A percentile compares a stretch with the other conserved stretches of the same genome.
Evolutionary conservation across 2,329 filamentous ascomycete species (phyloP).

Genomic region (Coniella lustricola): DNA sequence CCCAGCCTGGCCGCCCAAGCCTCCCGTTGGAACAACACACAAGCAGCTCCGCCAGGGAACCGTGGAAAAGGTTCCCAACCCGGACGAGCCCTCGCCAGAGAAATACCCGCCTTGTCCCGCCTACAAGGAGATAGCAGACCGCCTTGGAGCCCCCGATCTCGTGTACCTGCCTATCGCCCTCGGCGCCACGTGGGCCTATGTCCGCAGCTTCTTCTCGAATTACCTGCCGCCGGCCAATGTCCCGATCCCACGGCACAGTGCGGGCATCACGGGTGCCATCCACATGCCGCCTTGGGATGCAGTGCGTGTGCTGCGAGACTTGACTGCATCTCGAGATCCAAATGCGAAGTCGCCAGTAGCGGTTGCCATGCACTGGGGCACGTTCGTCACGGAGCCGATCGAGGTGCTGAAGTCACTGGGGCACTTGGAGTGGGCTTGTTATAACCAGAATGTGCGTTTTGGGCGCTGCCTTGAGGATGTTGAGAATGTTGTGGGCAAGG

Average conservation of each 20-base stretch:
- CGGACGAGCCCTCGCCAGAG: not conserved
- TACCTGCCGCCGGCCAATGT: slow-evolving; percentile 19
- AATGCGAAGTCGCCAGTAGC: slow-evolving; percentile 13
- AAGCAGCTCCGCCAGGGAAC: slow-evolving; percentile 1
- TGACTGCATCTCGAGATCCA: slow-evolving; percentile 5
- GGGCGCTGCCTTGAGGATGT: slow-evolving; percentile 9
- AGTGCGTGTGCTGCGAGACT: slow-evolving; percentile 19
- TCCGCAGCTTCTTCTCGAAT: slow-evolving; percentile 20
- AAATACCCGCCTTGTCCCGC: slow-evolving; percentile 20
- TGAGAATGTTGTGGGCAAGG: not conserved
- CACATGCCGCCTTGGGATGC: slow-evolving; percentile 26
- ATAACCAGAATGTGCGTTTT: slow-evolving; percentile 20
- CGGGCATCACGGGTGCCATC: slow-evolving; percentile 19
- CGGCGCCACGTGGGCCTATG: slow-evolving; percentile 21
- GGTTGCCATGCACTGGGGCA: slow-evolving; percentile 24
- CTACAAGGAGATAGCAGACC: slow-evolving; percentile 19
- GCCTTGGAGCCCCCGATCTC: slow-evolving; percentile 19
- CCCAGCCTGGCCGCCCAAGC: slow-evolving; percentile 20
- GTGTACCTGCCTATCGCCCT: slow-evolving; percentile 21
- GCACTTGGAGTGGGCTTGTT: slow-evolving; percentile 22
- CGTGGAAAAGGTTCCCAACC: not conserved
- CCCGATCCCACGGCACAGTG: slow-evolving; percentile 20
- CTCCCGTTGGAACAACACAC: not conserved
- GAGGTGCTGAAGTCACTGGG: slow-evolving; percentile 22
- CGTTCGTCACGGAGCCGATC: slow-evolving; percentile 21